Percentiles rank a stretch among this genome's conserved stretches.
Conservation (phyloP, 768 basidiomycete species). For the Collybiopsis confluens region DNA sequence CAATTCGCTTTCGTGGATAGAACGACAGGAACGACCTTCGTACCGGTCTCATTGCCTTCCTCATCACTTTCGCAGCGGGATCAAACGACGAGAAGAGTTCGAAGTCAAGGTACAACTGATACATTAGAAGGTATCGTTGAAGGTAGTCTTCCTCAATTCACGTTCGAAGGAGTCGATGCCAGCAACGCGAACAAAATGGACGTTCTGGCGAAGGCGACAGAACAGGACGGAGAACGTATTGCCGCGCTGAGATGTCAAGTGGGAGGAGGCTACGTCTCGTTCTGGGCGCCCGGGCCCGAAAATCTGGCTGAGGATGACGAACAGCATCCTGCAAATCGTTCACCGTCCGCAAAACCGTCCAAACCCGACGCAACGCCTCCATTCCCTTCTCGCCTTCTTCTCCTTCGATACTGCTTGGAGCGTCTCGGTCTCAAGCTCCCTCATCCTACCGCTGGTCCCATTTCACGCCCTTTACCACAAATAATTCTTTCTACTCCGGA, state of each 20-base stretch:
- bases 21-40: background rate
- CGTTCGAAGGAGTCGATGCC: background rate
- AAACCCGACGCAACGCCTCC: background rate
- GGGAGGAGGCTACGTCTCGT: constrained; percentile 31
- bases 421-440: constrained; percentile 42
- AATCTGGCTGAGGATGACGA: constrained; percentile 17
- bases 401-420: constrained; percentile 29
- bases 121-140: constrained; percentile 1
- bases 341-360: background rate
- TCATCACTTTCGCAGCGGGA: background rate
- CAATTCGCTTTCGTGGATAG: background rate
- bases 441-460: constrained; percentile 23
- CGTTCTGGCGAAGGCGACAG: background rate
- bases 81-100: constrained; percentile 1
- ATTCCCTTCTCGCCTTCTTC: background rate
- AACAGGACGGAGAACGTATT: constrained; percentile 4
- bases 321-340: background rate
- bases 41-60: background rate
- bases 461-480: constrained; percentile 51
- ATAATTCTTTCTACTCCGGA: constrained; percentile 47
- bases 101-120: background rate
- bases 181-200: background rate
- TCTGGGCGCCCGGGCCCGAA: constrained; percentile 45
- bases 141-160: background rate
- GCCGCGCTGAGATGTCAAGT: constrained; percentile 14